Percentiles rank a stretch among this genome's conserved stretches.
Conservation (phyloP, 805 yeast species). For the Myxozyma melibiosi region DNA sequence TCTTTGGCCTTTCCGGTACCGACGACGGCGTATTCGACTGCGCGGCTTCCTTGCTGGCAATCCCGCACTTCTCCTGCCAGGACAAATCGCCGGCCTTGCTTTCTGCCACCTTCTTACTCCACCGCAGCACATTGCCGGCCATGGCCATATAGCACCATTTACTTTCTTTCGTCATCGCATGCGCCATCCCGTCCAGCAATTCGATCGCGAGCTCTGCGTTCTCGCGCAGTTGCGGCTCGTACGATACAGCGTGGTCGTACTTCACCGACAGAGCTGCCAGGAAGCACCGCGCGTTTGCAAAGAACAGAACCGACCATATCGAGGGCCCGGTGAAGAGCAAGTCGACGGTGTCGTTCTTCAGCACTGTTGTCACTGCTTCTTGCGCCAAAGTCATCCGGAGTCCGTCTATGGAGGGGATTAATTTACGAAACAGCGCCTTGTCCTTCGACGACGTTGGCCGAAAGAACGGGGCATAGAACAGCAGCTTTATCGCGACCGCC, state of each 20-base stretch:
- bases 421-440: conserved; percentile 7
- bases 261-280: conserved; percentile 16
- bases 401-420: conserved; percentile 12
- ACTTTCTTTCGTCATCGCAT: conserved; percentile 11
- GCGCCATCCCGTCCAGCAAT: conserved; percentile 5
- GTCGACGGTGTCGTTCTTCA: conserved; percentile 10
- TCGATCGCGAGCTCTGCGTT: conserved; percentile 14
- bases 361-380: conserved; percentile 4
- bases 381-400: conserved; percentile 14
- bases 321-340: conserved; percentile 14
- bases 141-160: conserved; percentile 19
- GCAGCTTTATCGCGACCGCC: conserved; percentile 11
- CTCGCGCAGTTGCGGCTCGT: conserved; percentile 1
- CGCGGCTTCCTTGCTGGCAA: neutral
- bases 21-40: neutral
- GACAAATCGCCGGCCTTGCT: conserved; percentile 3
- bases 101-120: conserved; percentile 19
- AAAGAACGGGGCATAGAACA: conserved; percentile 18
- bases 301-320: conserved; percentile 16
- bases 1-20: neutral
- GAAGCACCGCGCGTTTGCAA: conserved; percentile 13
- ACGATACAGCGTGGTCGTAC: conserved; percentile 12
- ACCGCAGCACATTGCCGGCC: conserved; percentile 14
- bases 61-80: neutral
- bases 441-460: conserved; percentile 13